Base-by-base conservation (phyloP, 2,329 filamentous ascomycete genomes). In the Botrytis medusae region DNA sequence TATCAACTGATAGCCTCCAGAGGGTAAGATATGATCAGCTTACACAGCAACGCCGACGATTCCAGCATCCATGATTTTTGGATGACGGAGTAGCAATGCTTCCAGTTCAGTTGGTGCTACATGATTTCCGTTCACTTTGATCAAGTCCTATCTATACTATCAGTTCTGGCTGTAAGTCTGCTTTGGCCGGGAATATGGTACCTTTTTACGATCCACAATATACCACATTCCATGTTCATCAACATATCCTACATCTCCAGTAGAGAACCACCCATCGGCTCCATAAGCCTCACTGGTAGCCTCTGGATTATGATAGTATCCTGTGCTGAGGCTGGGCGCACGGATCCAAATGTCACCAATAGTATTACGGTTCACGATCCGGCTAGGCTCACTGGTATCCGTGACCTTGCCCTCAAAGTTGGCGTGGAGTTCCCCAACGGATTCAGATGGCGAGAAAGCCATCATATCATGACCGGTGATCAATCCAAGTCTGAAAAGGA, bases 181-280 rank as follows among this genome's bases (percentile, higher is more conserved):
- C n/a, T 46, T 32, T 5, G 9, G 18, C 16, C 34, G 29, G n/a
- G 44, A 46, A 44, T 5, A 46, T 46, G 18, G 78, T 73, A 85
- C 82, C 78, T 84, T 77, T 74, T 77, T 72, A 20, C 76, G 91
- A 80, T 97, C 95, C 1, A 94, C 97, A 80, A 97, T 95, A 84
- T 91, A 97, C 79, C 97, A 93, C 79, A 95, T 92, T 46, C 92
- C 92, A 69, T 92, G 86, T 57, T 87, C 84, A 79, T 97, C 93
- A 77, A 93, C 88, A 76, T 92, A 91, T 68, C 83, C 84, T 1
- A 86, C 81, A 71, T 86, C 84, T 0, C 84, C 42, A 1, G 62
- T 64, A 42, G 12, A 32, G 20, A 64, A 64, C 42, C 62, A 64
- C 62, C 62, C 40, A 64, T 64, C 42, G n/a, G 62, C 40, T 46